Evolutionary conservation across 768 basidiomycete genomes (phyloP).

Genomic region (Leucosporidium creatinivorum): DNA sequence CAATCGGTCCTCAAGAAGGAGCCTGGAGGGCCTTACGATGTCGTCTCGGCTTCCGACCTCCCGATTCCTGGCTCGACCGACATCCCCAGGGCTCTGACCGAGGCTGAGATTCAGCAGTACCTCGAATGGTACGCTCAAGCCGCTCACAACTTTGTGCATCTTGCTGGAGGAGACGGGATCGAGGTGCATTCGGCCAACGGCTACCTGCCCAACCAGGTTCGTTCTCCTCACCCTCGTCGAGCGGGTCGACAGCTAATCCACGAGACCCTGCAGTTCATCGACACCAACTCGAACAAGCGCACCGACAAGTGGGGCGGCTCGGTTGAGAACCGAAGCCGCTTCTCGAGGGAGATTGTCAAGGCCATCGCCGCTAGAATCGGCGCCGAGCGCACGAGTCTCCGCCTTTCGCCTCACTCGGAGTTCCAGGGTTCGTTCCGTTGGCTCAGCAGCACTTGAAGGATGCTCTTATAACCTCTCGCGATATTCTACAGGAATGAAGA

Average conservation of each 20-base stretch:
- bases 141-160: slow-evolving; percentile 51
- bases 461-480: no score
- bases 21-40: neutral
- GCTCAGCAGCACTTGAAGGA: no score
- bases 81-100: slow-evolving; percentile 24
- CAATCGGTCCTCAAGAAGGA: slow-evolving; percentile 34
- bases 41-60: slow-evolving; percentile 27
- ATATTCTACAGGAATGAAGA: slow-evolving; percentile 22
- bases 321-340: slow-evolving; percentile 55
- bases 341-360: slow-evolving; percentile 53
- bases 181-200: slow-evolving; percentile 49
- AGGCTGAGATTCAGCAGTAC: slow-evolving; percentile 46
- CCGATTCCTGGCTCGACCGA: slow-evolving; percentile 5
- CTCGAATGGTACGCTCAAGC: slow-evolving; percentile 50
- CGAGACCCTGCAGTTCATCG: slow-evolving; percentile 31
- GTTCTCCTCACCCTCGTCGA: no score
- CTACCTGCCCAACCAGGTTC: slow-evolving; percentile 43
- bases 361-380: slow-evolving; percentile 54
- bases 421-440: slow-evolving; percentile 41
- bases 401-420: slow-evolving; percentile 46
- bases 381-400: slow-evolving; percentile 50
- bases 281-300: slow-evolving; percentile 38
- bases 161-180: slow-evolving; percentile 63
- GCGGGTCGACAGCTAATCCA: slow-evolving; percentile 8
- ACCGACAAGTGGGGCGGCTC: slow-evolving; percentile 56